These are phyloP conservation scores for Cytauxzoon felis DNA, from an alignment of 169 alveolate genomes.

Conservation along the genomic window DNA sequence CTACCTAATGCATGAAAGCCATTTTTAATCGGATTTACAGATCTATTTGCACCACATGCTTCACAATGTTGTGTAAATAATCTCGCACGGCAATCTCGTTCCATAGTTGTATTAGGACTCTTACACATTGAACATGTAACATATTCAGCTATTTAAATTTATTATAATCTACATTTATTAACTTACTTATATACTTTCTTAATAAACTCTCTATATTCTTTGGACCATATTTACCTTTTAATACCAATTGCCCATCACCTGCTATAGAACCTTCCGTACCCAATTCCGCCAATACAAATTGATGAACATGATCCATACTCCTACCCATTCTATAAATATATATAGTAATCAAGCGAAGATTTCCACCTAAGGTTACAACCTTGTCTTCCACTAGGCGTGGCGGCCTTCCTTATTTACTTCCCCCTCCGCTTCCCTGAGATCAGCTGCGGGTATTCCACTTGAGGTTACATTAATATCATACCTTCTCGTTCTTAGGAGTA, in stretches of 20 bases:
- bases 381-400: too few species aligned
- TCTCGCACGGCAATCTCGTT: conserved; percentile 86
- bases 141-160: conserved; percentile 80
- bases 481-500: neutral
- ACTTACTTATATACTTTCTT: conserved; percentile 84
- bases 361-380: too few species aligned
- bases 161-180: neutral
- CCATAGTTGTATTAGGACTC: conserved; percentile 87
- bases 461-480: too few species aligned
- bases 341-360: too few species aligned
- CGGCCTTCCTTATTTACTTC: neutral
- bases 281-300: conserved; percentile 89
- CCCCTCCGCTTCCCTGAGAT: too few species aligned
- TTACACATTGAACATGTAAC: conserved; percentile 93
- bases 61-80: conserved; percentile 86
- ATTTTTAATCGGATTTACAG: conserved; percentile 88
- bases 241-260: conserved; percentile 90
- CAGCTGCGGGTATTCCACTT: too few species aligned
- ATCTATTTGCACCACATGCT: conserved; percentile 91
- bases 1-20: conserved; percentile 91
- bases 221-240: conserved; percentile 90
- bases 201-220: conserved; percentile 89
- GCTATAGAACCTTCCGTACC: conserved; percentile 91
- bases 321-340: conserved; percentile 81
- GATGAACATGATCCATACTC: conserved; percentile 89